These are phyloP conservation scores for Amphibolis antarctica DNA, from an alignment of 106 monocot genomes.

Conservation along the genomic window DNA sequence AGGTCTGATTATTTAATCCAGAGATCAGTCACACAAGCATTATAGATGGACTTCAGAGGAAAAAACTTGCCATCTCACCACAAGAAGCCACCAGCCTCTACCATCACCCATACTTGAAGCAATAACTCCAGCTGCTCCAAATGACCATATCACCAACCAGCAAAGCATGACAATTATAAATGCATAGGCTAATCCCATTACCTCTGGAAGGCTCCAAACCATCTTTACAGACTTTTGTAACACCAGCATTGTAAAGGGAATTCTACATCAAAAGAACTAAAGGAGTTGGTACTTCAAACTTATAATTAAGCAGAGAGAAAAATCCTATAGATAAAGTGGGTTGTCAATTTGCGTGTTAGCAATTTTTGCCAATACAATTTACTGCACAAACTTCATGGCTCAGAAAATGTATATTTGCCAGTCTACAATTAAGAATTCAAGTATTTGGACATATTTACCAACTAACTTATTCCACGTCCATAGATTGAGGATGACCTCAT, in stretches of 20 bases:
- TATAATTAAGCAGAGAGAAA: background rate
- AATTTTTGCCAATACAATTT: no score
- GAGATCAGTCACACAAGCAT: background rate
- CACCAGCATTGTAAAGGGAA: slow-evolving; percentile 94
- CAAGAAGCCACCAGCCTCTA: slow-evolving; percentile 96
- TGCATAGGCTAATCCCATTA: slow-evolving; percentile 55
- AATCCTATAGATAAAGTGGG: no score
- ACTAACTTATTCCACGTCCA: no score
- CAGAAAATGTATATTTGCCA: no score
- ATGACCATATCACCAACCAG: slow-evolving; percentile 90
- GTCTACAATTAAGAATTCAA: no score
- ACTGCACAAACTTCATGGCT: no score
- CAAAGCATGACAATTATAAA: slow-evolving; percentile 73
- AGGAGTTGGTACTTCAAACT: background rate
- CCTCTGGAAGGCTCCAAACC: slow-evolving; percentile 67
- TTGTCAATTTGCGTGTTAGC: no score
- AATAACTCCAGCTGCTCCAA: slow-evolving; percentile 79
- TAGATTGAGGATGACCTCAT: no score
- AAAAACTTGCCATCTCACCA: slow-evolving; percentile 99
- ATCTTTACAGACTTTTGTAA: slow-evolving; percentile 82
- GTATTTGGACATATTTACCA: no score
- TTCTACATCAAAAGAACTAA: slow-evolving; percentile 22
- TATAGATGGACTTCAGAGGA: slow-evolving; percentile 2
- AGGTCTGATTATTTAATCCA: background rate
- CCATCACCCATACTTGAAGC: slow-evolving; percentile 46